phyloP scores from a whole-genome alignment of 2,329 filamentous ascomycete species.

The Falciphora oryzae region DNA sequence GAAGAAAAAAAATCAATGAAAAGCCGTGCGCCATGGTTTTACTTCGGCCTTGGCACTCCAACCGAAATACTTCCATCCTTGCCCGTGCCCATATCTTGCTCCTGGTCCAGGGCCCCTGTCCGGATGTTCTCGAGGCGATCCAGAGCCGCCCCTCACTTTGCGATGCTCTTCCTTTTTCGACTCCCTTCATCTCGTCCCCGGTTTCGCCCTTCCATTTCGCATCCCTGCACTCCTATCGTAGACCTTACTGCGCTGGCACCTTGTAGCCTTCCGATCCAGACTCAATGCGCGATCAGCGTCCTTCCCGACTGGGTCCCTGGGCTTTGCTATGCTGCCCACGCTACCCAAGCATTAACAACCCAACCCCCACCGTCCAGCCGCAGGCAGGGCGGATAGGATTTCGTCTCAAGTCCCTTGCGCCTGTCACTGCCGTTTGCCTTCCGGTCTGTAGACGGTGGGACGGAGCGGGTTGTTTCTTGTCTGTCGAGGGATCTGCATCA shows the following conservation, averaged over 20 bases:
- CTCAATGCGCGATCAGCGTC: background rate
- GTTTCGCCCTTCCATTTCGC: background rate
- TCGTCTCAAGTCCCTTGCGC: constrained; percentile 9
- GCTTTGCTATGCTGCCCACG: too few species aligned
- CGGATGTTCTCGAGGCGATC: background rate
- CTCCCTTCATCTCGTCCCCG: too few species aligned
- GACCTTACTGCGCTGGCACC: background rate
- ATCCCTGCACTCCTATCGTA: background rate
- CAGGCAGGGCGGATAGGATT: background rate
- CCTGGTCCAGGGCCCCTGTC: background rate
- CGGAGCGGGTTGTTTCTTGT: background rate
- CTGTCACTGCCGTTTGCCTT: constrained; percentile 10
- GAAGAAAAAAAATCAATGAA: background rate
- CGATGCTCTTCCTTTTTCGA: background rate
- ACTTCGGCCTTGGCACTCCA: background rate
- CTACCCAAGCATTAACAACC: background rate
- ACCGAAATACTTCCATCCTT: background rate
- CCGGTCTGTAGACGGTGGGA: constrained; percentile 6
- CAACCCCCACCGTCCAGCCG: background rate
- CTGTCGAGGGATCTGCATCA: constrained; percentile 1
- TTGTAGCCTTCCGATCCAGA: background rate
- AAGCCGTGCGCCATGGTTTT: background rate
- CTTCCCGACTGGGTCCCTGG: background rate
- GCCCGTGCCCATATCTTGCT: too few species aligned
- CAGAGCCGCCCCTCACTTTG: background rate